Evolutionary conservation across 1,284 basidiomycete genomes (phyloP).

Genomic region (Boletus hoseneyae): DNA sequence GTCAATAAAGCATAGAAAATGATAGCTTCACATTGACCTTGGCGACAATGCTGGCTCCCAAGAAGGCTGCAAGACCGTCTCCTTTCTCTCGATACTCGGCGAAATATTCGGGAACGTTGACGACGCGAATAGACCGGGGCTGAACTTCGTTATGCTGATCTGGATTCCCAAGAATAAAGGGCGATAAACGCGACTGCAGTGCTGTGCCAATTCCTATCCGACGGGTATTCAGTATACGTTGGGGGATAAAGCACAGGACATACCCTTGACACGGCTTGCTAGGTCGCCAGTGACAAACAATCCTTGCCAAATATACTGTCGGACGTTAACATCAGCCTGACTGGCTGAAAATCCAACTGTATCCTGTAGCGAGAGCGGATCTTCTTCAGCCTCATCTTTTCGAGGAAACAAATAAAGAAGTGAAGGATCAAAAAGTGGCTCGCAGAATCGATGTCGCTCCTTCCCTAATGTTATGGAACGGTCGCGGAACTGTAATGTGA

Average conservation of each 20-base stretch:
- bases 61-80: conserved; percentile 79
- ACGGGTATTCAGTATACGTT: not conserved
- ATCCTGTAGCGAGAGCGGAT: conserved; percentile 54
- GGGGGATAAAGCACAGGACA: not conserved
- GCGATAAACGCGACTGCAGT: conserved; percentile 70
- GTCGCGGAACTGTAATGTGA: conserved; percentile 70
- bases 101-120: conserved; percentile 90
- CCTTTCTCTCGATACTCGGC: conserved; percentile 86
- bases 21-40: conserved; percentile 53
- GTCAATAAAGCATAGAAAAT: conserved; percentile 11
- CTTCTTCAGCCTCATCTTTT: conserved; percentile 23
- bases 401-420: conserved; percentile 41
- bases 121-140: conserved; percentile 59
- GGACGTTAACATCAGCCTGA: conserved; percentile 58
- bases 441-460: conserved; percentile 86
- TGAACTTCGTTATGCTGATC: conserved; percentile 72
- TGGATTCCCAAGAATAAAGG: conserved; percentile 59
- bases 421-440: conserved; percentile 80
- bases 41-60: conserved; percentile 83
- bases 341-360: conserved; percentile 59
- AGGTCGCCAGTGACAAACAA: conserved; percentile 84
- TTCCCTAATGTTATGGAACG: conserved; percentile 78
- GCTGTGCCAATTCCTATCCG: conserved; percentile 61
- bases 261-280: conserved; percentile 74
- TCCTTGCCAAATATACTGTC: conserved; percentile 76